These are phyloP conservation scores for Akanthomyces muscarius DNA, from an alignment of 2,329 filamentous ascomycete genomes.

Conservation along the genomic window DNA sequence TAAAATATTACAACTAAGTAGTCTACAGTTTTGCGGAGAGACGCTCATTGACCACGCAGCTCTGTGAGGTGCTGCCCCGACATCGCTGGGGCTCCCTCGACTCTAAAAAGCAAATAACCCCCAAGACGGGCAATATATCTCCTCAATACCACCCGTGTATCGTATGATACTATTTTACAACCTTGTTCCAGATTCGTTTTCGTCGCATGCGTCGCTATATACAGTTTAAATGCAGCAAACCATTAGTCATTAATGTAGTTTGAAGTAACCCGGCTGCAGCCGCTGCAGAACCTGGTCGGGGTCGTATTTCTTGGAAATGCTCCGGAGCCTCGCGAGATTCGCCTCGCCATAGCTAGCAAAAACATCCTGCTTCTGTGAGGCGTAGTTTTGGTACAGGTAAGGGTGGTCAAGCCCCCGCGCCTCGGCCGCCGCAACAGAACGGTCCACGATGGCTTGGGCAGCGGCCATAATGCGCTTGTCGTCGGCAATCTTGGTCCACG, in stretches of 20 bases:
- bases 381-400: conserved; percentile 46
- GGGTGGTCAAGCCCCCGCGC: conserved; percentile 31
- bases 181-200: background rate
- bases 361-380: conserved; percentile 37
- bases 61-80: background rate
- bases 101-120: background rate
- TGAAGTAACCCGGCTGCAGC: conserved; percentile 38
- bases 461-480: conserved; percentile 32
- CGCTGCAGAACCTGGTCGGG: conserved; percentile 33
- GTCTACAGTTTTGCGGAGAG: background rate
- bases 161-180: background rate
- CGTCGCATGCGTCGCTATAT: conserved; percentile 14
- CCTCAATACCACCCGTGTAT: background rate
- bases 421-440: conserved; percentile 27
- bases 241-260: conserved; percentile 25
- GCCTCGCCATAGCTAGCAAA: conserved; percentile 37
- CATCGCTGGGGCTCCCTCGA: background rate
- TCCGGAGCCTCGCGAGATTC: conserved; percentile 33
- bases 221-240: background rate
- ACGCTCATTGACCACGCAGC: background rate
- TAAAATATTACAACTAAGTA: background rate
- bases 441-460: conserved; percentile 26
- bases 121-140: background rate
- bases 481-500: conserved; percentile 28
- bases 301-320: conserved; percentile 35